These are phyloP conservation scores for Syzygium aromaticum DNA, from an alignment of 345 rosid species.

Conservation along the genomic window DNA sequence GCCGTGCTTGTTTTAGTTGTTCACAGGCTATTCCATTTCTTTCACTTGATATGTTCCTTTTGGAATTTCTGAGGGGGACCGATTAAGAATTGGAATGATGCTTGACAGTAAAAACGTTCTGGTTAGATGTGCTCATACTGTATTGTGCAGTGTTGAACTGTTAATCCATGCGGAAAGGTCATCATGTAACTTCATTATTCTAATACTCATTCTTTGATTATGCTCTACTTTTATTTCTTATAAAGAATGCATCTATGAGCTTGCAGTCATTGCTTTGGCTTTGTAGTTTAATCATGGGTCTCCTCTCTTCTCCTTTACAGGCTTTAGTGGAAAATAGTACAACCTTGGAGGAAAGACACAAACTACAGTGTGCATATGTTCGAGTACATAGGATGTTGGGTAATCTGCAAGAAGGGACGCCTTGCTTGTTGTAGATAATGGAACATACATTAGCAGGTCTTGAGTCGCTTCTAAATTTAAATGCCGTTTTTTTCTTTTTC, in stretches of 20 bases:
- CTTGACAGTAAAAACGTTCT: neutral
- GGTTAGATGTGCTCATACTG: neutral
- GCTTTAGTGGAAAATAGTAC: slow-evolving; percentile 28
- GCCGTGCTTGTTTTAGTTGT: neutral
- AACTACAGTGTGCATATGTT: slow-evolving; percentile 29
- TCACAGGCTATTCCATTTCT: neutral
- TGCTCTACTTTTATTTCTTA: neutral
- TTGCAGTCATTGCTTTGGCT: neutral
- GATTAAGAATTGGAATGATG: neutral
- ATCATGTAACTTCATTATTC: neutral
- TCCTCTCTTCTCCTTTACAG: slow-evolving; percentile 24
- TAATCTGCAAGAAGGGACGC: neutral
- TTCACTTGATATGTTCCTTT: no score
- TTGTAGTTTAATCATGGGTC: neutral
- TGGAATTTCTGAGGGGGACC: neutral
- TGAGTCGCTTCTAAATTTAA: neutral
- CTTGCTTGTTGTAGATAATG: neutral
- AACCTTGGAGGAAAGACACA: slow-evolving; percentile 50
- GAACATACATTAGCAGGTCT: neutral
- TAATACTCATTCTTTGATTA: neutral
- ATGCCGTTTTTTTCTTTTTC: neutral
- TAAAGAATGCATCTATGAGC: neutral
- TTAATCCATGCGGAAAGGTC: neutral
- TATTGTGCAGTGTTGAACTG: neutral
- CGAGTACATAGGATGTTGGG: slow-evolving; percentile 10